Evolutionary conservation across 495 filamentous ascomycete genomes (phyloP).

Genomic region (Annulohypoxylon maeteangense): DNA sequence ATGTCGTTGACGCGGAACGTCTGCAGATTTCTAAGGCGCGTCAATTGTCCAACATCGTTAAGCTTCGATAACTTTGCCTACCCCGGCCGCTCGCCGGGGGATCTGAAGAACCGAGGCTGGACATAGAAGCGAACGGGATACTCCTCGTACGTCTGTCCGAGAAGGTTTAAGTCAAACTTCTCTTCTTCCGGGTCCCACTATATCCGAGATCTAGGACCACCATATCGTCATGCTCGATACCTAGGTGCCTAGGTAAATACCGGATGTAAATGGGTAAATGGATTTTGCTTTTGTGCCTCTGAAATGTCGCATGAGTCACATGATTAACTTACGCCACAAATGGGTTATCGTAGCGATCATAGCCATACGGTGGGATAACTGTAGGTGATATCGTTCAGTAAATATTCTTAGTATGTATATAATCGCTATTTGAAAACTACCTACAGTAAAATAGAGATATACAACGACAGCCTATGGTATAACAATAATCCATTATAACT

Average conservation of each 20-base stretch:
- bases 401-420: too few species aligned
- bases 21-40: conserved; percentile 34
- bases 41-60: conserved; percentile 29
- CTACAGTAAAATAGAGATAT: background rate
- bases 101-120: conserved; percentile 8
- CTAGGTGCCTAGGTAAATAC: conserved; percentile 24
- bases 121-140: conserved; percentile 33
- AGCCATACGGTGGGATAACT: background rate
- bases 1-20: conserved; percentile 42
- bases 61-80: conserved; percentile 4
- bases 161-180: conserved; percentile 19
- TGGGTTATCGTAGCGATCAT: background rate
- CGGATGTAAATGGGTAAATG: too few species aligned
- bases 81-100: background rate
- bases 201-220: too few species aligned
- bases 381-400: too few species aligned
- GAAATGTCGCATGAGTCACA: background rate
- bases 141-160: conserved; percentile 34
- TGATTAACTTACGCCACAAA: background rate
- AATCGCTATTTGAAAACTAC: too few species aligned
- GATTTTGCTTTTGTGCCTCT: background rate
- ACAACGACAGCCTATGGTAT: background rate
- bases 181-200: background rate
- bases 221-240: too few species aligned
- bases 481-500: background rate